Percentiles rank a stretch among this genome's conserved stretches.
Conservation (phyloP, 1,284 basidiomycete genomes). For the Erythrobasidium hasegawianum region DNA sequence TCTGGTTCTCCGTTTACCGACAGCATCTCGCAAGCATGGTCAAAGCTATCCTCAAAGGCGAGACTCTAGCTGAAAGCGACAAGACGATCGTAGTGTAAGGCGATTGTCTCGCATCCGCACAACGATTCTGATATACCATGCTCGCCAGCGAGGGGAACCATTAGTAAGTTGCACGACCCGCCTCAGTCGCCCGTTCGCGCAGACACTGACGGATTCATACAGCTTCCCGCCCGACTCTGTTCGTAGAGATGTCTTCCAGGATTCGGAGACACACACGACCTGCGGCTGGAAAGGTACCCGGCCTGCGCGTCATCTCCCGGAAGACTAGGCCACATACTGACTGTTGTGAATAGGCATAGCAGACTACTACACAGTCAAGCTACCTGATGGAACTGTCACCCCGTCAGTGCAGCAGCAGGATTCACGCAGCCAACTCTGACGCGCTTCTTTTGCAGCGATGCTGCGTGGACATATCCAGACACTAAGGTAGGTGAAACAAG, state of each 20-base stretch:
- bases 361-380: constrained; percentile 16
- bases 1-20: too few species aligned
- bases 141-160: constrained; percentile 24
- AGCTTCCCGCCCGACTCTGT: constrained; percentile 25
- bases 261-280: constrained; percentile 15
- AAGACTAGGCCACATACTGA: background rate
- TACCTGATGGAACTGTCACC: constrained; percentile 2
- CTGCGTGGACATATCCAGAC: constrained; percentile 25
- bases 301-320: background rate
- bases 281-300: constrained; percentile 29
- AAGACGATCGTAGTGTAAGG: constrained; percentile 25
- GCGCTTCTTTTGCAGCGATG: constrained; percentile 1
- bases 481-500: background rate
- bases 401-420: background rate
- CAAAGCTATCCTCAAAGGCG: constrained; percentile 20
- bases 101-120: background rate
- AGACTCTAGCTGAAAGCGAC: constrained; percentile 27
- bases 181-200: background rate
- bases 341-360: background rate
- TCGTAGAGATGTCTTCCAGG: constrained; percentile 7
- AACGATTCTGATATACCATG: too few species aligned
- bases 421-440: background rate
- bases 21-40: constrained; percentile 6
- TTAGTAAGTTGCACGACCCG: constrained; percentile 2
- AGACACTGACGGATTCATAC: background rate